These are phyloP conservation scores for Phyllostachys edulis DNA, from an alignment of 176 grass and related monocot genomes.

Conservation along the genomic window DNA sequence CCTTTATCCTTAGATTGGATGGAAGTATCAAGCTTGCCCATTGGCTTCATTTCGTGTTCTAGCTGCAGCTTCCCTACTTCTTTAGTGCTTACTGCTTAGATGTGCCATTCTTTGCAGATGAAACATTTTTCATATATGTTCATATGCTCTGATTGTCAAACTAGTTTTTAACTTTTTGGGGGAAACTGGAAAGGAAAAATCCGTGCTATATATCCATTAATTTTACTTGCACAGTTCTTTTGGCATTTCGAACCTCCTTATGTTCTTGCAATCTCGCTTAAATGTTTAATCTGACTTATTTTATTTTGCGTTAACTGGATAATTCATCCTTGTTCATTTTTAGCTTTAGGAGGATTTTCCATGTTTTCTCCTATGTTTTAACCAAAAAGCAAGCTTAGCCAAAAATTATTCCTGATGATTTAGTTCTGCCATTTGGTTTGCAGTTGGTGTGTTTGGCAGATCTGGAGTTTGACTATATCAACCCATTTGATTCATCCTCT, in stretches of 20 bases:
- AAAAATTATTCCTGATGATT: slow-evolving; percentile 22
- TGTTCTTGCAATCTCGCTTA: not conserved
- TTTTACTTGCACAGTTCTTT: not conserved
- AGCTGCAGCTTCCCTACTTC: not conserved
- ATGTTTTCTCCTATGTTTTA: not conserved
- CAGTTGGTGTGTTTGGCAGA: slow-evolving; percentile 94
- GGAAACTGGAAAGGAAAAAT: not conserved
- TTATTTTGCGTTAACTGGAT: not conserved
- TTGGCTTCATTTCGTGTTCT: not conserved
- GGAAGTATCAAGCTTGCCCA: not conserved
- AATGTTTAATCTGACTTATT: not conserved
- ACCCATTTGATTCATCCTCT: slow-evolving; percentile 80
- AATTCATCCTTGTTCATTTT: not conserved
- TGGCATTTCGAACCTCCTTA: not conserved
- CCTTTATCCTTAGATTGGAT: not conserved
- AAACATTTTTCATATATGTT: not conserved
- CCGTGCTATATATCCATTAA: not conserved
- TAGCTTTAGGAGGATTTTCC: not conserved
- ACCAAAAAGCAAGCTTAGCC: not conserved
- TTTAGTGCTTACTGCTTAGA: not conserved
- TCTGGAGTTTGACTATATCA: slow-evolving; percentile 98
- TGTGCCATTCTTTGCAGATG: not conserved
- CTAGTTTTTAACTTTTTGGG: not conserved
- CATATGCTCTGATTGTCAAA: not conserved
- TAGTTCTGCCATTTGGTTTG: slow-evolving; percentile 10